Percentiles rank a stretch among this genome's conserved stretches.
Evolutionary conservation across 768 basidiomycete genomes (phyloP).

Genomic region (Termitomyces sp.): DNA sequence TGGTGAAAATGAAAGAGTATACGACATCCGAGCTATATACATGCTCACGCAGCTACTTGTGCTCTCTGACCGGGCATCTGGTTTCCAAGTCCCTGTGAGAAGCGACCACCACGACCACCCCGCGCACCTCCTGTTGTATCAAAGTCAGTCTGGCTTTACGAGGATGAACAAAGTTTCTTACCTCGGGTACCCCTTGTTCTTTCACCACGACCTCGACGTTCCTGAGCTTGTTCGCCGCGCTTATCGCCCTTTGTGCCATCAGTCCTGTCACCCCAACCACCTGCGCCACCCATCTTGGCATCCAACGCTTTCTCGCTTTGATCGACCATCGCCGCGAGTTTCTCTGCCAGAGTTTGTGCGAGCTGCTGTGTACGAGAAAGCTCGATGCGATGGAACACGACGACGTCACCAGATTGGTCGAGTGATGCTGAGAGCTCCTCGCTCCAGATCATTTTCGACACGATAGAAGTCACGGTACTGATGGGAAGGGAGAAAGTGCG

Average conservation of each 20-base stretch:
- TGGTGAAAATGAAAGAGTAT: neutral
- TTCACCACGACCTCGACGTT: constrained; percentile 72
- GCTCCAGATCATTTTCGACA: constrained; percentile 98
- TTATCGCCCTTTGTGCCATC: constrained; percentile 75
- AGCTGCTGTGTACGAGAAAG: constrained; percentile 84
- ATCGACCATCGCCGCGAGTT: constrained; percentile 80
- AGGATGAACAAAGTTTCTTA: constrained; percentile 18
- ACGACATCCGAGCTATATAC: neutral
- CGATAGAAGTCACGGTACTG: constrained; percentile 80
- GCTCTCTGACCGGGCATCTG: constrained; percentile 53
- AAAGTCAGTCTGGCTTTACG: neutral
- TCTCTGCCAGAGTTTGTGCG: constrained; percentile 86
- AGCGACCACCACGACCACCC: constrained; percentile 72
- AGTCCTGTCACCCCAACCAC: constrained; percentile 60
- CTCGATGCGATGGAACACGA: constrained; percentile 92
- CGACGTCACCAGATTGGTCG: constrained; percentile 84
- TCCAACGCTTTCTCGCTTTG: constrained; percentile 91
- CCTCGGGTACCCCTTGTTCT: constrained; percentile 59
- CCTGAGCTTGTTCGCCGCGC: constrained; percentile 73
- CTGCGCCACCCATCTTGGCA: constrained; percentile 66
- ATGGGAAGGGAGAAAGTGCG: constrained; percentile 82
- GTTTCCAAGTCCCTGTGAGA: constrained; percentile 78
- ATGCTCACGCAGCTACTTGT: constrained; percentile 13
- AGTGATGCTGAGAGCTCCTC: constrained; percentile 92
- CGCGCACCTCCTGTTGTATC: constrained; percentile 45